Base-by-base conservation (phyloP, 768 basidiomycete species). In the Lactifluus rugatus region DNA sequence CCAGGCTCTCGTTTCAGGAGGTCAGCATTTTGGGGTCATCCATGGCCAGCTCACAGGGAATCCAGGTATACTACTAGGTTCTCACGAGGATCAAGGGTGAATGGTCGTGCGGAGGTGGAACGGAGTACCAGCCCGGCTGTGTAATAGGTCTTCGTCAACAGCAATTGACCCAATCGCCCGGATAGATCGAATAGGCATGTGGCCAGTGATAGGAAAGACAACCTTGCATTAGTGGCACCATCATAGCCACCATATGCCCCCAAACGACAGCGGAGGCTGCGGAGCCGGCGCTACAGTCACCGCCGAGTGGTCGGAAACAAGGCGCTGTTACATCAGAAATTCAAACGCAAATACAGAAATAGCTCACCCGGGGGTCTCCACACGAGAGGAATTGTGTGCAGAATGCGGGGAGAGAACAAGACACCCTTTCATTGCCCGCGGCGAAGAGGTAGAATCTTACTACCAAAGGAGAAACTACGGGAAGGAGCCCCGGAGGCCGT, bases 101-200 rank as follows among this genome's bases (percentile, higher is more conserved):
- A 19, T 32, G 28, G 16, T 23, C 48, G 41, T 50, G 52, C 41
- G 47, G 48, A 31, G 53, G 2, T 8, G 26, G 11, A 45, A 19
- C 42, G 26, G 57, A 44, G 41, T 23, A 3, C 44, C 42, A 46
- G 36, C n/a, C 26, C 14, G 8, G 14, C 5, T 14, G 16, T 7
- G 51, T 31, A 41, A 41, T 28, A 31, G n/a, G 47, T 42, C 31
- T 25, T 3, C 2, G 34, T 54, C 13, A 41, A 21, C 2, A 39
- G 25, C 25, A 28, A 23, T 42, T 50, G 48, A 59, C 48, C 58
- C 58, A 59, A 54, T 14, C 39, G 17, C n/a, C 34, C 58, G 58
- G 53, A 39, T 10, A 6, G 39, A 59, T 54, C 45, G 17, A 48
- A 28, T 2, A n/a, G 9, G 16, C 3, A 9, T 31, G 9, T 45